These are phyloP conservation scores for Inosperma sp. DNA, from an alignment of 768 basidiomycete genomes.

Conservation along the genomic window DNA sequence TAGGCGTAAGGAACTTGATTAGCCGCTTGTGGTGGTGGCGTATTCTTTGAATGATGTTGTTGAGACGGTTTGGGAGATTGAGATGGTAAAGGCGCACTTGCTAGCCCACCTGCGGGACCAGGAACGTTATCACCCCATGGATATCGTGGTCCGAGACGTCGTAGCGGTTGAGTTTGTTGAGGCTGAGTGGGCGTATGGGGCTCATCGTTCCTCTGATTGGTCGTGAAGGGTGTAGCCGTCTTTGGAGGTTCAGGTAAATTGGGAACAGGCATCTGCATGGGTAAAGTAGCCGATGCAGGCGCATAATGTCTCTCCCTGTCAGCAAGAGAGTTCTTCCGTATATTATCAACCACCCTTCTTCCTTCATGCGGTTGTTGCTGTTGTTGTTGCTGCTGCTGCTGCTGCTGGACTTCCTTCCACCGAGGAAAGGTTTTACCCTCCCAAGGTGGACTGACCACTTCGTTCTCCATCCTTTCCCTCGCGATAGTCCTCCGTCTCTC, in stretches of 20 bases:
- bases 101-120: background rate
- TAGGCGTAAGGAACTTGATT: no score
- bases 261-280: no score
- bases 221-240: no score
- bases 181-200: slow-evolving; percentile 6
- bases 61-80: background rate
- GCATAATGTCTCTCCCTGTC: slow-evolving; percentile 7
- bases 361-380: slow-evolving; percentile 28
- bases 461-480: slow-evolving; percentile 41
- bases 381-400: slow-evolving; percentile 1
- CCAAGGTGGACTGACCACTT: slow-evolving; percentile 26
- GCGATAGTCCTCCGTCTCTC: slow-evolving; percentile 77
- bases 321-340: slow-evolving; percentile 45
- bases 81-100: background rate
- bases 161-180: slow-evolving; percentile 1
- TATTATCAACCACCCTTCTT: slow-evolving; percentile 47
- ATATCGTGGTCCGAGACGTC: background rate
- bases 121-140: slow-evolving; percentile 1
- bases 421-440: slow-evolving; percentile 24
- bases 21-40: no score
- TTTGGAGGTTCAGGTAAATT: no score
- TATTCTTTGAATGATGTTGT: background rate
- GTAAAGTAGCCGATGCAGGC: no score
- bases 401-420: background rate
- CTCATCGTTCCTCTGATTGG: background rate